phyloP scores from a whole-genome alignment of 257 asterid species.

The Cinchona pubescens region DNA sequence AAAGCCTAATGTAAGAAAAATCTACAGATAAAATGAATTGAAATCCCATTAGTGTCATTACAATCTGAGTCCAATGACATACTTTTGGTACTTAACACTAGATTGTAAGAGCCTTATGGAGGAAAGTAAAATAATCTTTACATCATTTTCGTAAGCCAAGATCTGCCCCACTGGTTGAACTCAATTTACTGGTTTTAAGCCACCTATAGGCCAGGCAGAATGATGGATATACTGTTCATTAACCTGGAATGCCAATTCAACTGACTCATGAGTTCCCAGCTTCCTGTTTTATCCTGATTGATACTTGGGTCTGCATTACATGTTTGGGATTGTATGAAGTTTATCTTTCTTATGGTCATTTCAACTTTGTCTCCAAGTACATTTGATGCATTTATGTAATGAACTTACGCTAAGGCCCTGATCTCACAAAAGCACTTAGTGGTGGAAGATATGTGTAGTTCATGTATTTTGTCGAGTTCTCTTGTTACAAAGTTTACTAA shows the following conservation, averaged over 20 bases:
- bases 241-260: too few species aligned
- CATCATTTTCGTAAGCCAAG: not conserved
- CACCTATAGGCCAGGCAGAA: not conserved
- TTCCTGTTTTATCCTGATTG: too few species aligned
- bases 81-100: not conserved
- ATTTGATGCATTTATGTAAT: not conserved
- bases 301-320: too few species aligned
- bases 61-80: not conserved
- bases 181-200: not conserved
- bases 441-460: not conserved
- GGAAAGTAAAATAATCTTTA: not conserved
- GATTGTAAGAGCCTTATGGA: not conserved
- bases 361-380: not conserved
- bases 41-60: not conserved
- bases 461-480: not conserved
- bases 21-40: not conserved
- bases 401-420: conserved; percentile 2
- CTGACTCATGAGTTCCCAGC: too few species aligned
- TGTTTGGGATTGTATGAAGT: not conserved
- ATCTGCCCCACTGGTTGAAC: not conserved
- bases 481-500: too few species aligned
- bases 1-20: not conserved
- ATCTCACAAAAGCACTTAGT: not conserved
- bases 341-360: not conserved
- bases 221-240: not conserved